Evolutionary conservation across 768 basidiomycete genomes (phyloP).

Genomic region (Termitomyces sp.): DNA sequence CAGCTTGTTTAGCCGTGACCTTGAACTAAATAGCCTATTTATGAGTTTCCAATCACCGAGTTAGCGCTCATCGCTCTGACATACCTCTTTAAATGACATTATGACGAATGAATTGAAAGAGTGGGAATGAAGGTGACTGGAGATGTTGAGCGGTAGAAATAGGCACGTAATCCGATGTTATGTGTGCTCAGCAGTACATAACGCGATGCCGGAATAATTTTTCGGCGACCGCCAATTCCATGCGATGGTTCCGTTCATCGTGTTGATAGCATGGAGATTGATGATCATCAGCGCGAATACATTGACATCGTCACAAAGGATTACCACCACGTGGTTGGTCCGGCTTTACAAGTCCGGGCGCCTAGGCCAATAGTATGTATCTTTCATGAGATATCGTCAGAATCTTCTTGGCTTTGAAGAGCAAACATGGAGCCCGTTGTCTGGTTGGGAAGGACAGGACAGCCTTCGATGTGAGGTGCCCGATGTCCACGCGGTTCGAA

Average conservation of each 20-base stretch:
- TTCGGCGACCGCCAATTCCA: background rate
- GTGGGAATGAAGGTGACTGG: background rate
- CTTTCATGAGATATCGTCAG: background rate
- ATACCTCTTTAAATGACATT: background rate
- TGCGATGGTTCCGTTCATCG: constrained; percentile 1
- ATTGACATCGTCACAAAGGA: background rate
- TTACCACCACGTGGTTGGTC: background rate
- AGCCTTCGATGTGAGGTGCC: background rate
- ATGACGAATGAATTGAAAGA: background rate
- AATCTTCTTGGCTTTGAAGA: background rate
- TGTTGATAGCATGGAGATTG: background rate
- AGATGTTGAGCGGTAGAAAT: background rate
- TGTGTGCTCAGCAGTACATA: background rate
- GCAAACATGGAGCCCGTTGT: background rate
- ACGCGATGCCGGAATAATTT: background rate
- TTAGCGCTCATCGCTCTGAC: background rate
- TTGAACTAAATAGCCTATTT: constrained; percentile 2
- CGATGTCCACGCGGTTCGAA: background rate
- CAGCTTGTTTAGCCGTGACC: background rate
- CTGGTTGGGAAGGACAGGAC: background rate
- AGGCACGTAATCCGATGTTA: background rate
- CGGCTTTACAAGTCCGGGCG: background rate
- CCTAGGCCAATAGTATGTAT: background rate
- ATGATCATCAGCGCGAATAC: background rate
- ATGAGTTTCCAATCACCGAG: background rate